phyloP scores from a whole-genome alignment of 495 filamentous ascomycete species.

The Aspergillus cavernicola region DNA sequence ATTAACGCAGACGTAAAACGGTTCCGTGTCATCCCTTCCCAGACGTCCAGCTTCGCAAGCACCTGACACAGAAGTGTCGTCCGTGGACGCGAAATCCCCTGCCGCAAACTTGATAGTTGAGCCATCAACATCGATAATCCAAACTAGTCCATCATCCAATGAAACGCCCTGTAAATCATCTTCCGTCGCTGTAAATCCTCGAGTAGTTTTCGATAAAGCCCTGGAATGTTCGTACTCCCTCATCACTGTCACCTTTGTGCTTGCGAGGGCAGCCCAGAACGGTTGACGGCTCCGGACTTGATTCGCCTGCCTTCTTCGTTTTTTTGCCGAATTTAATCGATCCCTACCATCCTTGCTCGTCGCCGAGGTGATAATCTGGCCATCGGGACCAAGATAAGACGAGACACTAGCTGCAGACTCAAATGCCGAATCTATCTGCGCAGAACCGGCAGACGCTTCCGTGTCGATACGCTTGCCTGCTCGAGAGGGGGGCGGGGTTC shows the following conservation, averaged over 20 bases:
- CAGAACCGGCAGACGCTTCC: constrained; percentile 51
- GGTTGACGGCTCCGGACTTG: constrained; percentile 87
- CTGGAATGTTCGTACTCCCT: constrained; percentile 89
- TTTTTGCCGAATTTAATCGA: constrained; percentile 63
- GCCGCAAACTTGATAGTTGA: constrained; percentile 81
- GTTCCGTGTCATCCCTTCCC: constrained; percentile 55
- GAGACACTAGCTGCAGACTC: constrained; percentile 45
- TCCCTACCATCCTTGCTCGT: constrained; percentile 50
- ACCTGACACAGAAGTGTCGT: constrained; percentile 32
- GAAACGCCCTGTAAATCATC: constrained; percentile 78
- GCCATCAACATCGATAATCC: constrained; percentile 80
- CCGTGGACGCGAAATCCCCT: constrained; percentile 55
- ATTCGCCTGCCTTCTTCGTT: constrained; percentile 82
- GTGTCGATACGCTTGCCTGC: constrained; percentile 52
- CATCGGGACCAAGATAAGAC: constrained; percentile 48
- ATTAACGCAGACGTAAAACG: constrained; percentile 87
- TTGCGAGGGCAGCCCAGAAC: constrained; percentile 90
- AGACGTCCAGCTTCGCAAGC: constrained; percentile 31
- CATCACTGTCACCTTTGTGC: constrained; percentile 88
- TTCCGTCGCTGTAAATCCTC: constrained; percentile 65
- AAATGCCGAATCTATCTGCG: constrained; percentile 41
- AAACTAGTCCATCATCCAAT: constrained; percentile 75
- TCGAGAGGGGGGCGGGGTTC: constrained; percentile 39
- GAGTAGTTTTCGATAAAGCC: constrained; percentile 69
- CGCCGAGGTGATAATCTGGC: constrained; percentile 46